phyloP scores from a whole-genome alignment of 176 grass and related monocot genomes.

The Canna indica region DNA sequence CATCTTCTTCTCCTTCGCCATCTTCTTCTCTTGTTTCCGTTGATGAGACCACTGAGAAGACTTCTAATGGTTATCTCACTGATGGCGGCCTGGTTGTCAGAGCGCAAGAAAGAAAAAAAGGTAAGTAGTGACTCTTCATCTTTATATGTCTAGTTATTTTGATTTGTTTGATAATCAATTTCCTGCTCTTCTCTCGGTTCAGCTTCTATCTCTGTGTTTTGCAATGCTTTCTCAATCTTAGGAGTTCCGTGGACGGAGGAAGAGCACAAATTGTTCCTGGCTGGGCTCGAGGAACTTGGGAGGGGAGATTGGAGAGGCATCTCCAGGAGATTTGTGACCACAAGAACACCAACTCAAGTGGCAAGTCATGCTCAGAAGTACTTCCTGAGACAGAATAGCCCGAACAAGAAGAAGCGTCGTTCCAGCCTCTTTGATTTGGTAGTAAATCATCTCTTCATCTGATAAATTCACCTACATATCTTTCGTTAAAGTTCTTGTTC shows the following conservation, averaged over 20 bases:
- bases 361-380: conserved; percentile 96
- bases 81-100: conserved; percentile 51
- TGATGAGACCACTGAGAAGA: conserved; percentile 47
- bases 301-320: conserved; percentile 96
- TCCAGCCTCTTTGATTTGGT: conserved; percentile 94
- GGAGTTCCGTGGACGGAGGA: conserved; percentile 92
- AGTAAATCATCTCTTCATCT: not conserved
- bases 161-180: no score
- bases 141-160: not conserved
- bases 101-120: conserved; percentile 83
- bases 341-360: conserved; percentile 83
- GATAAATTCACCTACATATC: not conserved
- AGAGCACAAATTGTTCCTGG: conserved; percentile 74
- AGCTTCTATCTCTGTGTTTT: not conserved
- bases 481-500: no score
- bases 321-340: conserved; percentile 70
- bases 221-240: conserved; percentile 6
- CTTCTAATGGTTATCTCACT: conserved; percentile 63
- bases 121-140: conserved; percentile 14
- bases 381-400: conserved; percentile 72
- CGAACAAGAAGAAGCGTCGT: conserved; percentile 73
- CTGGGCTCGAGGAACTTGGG: conserved; percentile 66
- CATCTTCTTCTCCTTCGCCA: conserved; percentile 25
- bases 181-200: no score
- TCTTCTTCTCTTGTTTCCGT: conserved; percentile 45